A percentile compares a stretch with the other conserved stretches of the same genome.
Conservation (phyloP, 75 land plant genomes). For the Cryptomeria japonica region DNA sequence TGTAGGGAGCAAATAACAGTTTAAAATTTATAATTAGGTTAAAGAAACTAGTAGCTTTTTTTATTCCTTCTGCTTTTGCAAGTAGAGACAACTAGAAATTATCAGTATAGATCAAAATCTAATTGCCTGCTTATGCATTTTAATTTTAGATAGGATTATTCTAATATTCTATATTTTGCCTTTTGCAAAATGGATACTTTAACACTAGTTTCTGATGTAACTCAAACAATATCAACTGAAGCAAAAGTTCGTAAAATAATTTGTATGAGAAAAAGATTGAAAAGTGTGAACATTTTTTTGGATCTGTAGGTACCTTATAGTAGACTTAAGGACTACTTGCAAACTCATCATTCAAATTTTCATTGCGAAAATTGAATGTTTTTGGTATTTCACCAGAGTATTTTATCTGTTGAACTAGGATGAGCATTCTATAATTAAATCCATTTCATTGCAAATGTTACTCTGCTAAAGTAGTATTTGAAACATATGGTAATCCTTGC, state of each 20-base stretch:
- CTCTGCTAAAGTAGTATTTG: neutral
- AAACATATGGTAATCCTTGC: neutral
- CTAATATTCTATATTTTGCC: neutral
- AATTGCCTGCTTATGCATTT: neutral
- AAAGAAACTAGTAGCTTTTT: neutral
- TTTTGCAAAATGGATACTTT: neutral
- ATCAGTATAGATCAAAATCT: neutral
- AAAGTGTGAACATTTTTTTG: neutral
- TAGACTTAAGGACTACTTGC: neutral
- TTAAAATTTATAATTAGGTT: constrained; percentile 1
- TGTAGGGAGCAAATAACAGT: neutral
- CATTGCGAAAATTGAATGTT: neutral
- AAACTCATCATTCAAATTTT: neutral
- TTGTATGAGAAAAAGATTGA: neutral
- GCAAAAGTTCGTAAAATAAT: neutral
- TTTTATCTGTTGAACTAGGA: neutral
- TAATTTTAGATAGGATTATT: neutral
- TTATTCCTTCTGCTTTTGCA: neutral
- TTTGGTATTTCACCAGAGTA: too few species aligned
- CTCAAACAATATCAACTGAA: neutral
- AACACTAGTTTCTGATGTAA: neutral
- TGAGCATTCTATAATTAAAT: too few species aligned
- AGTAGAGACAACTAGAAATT: neutral
- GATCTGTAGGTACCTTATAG: neutral
- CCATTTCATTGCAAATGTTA: neutral